These are phyloP conservation scores for Globisporangium okanoganense DNA, from an alignment of 352 stramenopile species.

Conservation along the genomic window DNA sequence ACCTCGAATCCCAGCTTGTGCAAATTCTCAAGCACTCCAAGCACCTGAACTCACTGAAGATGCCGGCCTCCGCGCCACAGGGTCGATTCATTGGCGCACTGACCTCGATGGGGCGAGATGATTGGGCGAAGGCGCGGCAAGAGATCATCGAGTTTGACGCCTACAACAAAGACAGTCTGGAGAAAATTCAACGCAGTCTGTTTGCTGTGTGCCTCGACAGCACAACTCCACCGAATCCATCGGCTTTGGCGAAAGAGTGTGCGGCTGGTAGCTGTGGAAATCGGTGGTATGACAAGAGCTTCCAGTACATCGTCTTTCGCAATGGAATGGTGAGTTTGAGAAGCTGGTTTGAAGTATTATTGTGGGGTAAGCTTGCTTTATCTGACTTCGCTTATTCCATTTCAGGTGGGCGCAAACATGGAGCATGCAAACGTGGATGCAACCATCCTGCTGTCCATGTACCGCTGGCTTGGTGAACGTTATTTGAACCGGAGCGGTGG, in stretches of 20 bases:
- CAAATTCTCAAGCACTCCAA: constrained; percentile 44
- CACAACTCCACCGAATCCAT: constrained; percentile 33
- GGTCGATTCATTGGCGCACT: constrained; percentile 76
- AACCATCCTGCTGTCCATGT: constrained; percentile 77
- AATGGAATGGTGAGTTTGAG: constrained; percentile 77
- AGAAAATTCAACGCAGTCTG: constrained; percentile 85
- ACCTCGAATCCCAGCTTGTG: constrained; percentile 55
- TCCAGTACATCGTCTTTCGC: constrained; percentile 91
- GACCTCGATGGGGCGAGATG: constrained; percentile 83
- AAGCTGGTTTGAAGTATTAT: not conserved
- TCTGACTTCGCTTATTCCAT: not conserved
- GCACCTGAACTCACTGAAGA: constrained; percentile 31
- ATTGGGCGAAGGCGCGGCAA: constrained; percentile 81
- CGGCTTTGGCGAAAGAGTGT: constrained; percentile 50
- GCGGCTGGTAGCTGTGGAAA: constrained; percentile 67
- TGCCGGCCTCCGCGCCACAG: not conserved
- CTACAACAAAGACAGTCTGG: constrained; percentile 58
- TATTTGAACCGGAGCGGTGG: constrained; percentile 59
- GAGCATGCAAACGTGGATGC: constrained; percentile 96
- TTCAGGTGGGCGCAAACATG: constrained; percentile 83
- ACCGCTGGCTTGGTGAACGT: constrained; percentile 52
- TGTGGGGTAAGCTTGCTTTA: not conserved
- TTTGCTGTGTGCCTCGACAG: constrained; percentile 89
- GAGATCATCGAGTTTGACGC: constrained; percentile 50
- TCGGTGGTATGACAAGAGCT: constrained; percentile 96